phyloP scores from a whole-genome alignment of 2,329 filamentous ascomycete genomes.

The Hymenoscyphus infarciens region DNA sequence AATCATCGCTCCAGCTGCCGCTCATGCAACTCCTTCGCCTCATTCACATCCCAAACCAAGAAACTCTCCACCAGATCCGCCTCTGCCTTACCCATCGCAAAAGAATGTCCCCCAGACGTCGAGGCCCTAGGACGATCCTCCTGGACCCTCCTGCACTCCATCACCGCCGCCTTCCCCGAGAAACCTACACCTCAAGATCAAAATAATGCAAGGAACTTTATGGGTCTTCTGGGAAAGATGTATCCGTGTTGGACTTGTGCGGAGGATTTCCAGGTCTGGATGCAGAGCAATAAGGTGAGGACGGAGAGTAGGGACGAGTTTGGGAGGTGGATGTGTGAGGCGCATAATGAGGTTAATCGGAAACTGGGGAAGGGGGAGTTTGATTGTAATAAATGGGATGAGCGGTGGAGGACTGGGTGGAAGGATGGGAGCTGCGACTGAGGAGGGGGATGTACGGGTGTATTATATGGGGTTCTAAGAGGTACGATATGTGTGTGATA shows the following conservation, averaged over 20 bases:
- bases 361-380: conserved; percentile 91
- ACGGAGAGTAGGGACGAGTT: conserved; percentile 63
- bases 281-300: conserved; percentile 60
- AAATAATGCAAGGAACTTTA: conserved; percentile 71
- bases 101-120: conserved; percentile 83
- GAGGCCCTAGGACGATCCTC: conserved; percentile 80
- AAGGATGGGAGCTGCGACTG: conserved; percentile 62
- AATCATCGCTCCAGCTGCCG: conserved; percentile 54
- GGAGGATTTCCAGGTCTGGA: conserved; percentile 82
- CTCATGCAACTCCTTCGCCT: conserved; percentile 60
- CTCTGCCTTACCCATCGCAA: conserved; percentile 22
- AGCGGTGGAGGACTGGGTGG: conserved; percentile 93
- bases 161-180: conserved; percentile 81
- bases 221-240: conserved; percentile 75
- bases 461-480: background rate
- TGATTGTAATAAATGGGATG: conserved; percentile 86
- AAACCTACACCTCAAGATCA: conserved; percentile 67
- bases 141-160: conserved; percentile 91
- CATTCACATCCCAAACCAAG: conserved; percentile 59
- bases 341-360: conserved; percentile 81
- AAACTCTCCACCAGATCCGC: conserved; percentile 33
- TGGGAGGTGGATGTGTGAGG: conserved; percentile 78
- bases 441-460: background rate
- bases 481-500: too few species aligned
- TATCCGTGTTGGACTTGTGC: conserved; percentile 98